Evolutionary conservation across 2,329 filamentous ascomycete genomes (phyloP), one percentile per base, ranked within the genome.

Genomic region (Talaromyces islandicus): DNA sequence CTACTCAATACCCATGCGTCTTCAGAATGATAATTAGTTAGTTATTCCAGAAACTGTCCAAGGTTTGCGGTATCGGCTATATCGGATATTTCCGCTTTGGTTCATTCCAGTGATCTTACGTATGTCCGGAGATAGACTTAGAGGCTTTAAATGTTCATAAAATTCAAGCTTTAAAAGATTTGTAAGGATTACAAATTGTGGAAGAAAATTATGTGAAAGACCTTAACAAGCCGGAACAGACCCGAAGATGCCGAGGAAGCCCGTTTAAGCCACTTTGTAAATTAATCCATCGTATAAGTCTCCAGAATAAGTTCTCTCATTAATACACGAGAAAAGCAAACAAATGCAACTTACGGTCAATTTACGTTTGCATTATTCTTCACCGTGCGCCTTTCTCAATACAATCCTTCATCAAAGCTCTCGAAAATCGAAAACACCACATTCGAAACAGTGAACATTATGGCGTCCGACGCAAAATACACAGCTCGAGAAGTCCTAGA

Each of bases 401-500:
- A 14, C 41, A 46, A 46, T 21, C 41, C 41, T 46, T n/a, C 21
- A 46, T 46, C 41, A 21, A 21, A 46, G n/a, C 41, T 21, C n/a
- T 46, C 21, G 21, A 9, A 46, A 9, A 46, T 46, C 41, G 41
- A 46, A 46, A 46, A n/a, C 41, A 46, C 17, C 41, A 46, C 21
- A 46, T 46, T 46, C 41, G 41, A 46, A 46, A 46, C 14, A 46
- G n/a, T 21, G 41, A 46, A n/a, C 41, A 46, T 46, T 11, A 57
- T 57, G 55, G 46, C 55, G 51, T 30, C 29, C 41, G 43, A 4
- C 54, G 9, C 51, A 21, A 64, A 64, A 41, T 60, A 69, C 51
- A 70, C 69, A 3, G 25, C 69, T 25, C 58, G 53, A 35, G 14
- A 67, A 38, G 66, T 75, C 1, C 67, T 74, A 2, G 63, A 70